A percentile compares a stretch with the other conserved stretches of the same genome.
These are phyloP conservation scores for Solanum tarijense DNA, from an alignment of 257 asterid genomes.

Conservation along the genomic window DNA sequence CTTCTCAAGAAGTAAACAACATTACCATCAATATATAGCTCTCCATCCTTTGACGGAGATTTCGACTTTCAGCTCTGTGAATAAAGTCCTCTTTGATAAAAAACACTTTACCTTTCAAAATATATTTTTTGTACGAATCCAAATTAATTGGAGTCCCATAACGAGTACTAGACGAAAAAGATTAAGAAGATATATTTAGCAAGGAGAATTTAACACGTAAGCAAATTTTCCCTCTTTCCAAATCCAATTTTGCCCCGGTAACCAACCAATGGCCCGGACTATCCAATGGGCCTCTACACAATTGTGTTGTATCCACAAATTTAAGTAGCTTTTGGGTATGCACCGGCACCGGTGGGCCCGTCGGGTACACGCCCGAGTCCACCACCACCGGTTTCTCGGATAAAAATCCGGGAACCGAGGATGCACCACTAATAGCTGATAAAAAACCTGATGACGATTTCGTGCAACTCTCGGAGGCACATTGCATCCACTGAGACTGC, in stretches of 20 bases:
- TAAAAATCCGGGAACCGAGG: slow-evolving; percentile 18
- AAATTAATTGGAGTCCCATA: neutral
- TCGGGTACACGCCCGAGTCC: slow-evolving; percentile 69
- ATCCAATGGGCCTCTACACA: slow-evolving; percentile 71
- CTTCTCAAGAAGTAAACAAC: neutral
- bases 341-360: slow-evolving; percentile 58
- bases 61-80: neutral
- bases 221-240: slow-evolving; percentile 73
- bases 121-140: neutral
- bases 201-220: slow-evolving; percentile 68
- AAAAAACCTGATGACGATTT: slow-evolving; percentile 35
- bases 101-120: neutral
- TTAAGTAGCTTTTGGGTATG: slow-evolving; percentile 46
- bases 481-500: slow-evolving; percentile 66
- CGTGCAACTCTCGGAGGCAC: slow-evolving; percentile 24
- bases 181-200: slow-evolving; percentile 26
- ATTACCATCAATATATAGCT: neutral
- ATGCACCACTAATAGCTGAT: slow-evolving; percentile 38
- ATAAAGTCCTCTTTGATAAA: neutral
- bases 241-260: slow-evolving; percentile 70
- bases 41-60: neutral
- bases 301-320: slow-evolving; percentile 56
- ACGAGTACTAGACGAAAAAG: neutral
- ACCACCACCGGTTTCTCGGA: slow-evolving; percentile 37
- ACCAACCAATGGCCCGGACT: slow-evolving; percentile 92